Evolutionary conservation across 139 green algal species (phyloP).

Genomic region (Micractinium sp.): DNA sequence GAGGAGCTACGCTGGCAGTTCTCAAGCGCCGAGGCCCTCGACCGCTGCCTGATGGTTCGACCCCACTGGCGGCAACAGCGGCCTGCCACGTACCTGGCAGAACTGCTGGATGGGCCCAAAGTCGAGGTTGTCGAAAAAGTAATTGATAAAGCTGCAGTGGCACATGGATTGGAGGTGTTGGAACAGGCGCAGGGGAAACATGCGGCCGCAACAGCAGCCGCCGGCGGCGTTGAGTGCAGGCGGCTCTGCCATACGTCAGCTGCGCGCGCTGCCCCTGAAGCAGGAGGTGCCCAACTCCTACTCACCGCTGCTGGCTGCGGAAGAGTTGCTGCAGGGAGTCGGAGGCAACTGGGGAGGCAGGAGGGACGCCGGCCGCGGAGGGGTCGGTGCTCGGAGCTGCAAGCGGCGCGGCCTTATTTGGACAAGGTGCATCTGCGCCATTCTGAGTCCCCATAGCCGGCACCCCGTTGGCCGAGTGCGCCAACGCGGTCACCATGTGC

Average conservation of each 20-base stretch:
- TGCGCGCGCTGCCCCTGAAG: neutral
- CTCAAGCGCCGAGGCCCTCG: no score
- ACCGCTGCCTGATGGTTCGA: no score
- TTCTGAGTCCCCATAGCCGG: no score
- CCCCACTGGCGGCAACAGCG: neutral
- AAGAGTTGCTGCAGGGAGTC: slow-evolving; percentile 10
- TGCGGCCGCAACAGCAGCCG: no score
- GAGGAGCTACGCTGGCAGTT: neutral
- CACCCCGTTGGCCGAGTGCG: neutral
- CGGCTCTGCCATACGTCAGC: neutral
- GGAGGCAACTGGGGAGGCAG: neutral
- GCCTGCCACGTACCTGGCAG: slow-evolving; percentile 40
- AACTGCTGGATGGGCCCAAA: slow-evolving; percentile 55
- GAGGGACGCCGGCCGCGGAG: neutral
- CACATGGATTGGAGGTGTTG: neutral
- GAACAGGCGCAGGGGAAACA: neutral
- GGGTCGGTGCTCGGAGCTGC: neutral
- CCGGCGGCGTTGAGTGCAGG: neutral
- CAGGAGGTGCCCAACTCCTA: neutral
- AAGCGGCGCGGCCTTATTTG: neutral
- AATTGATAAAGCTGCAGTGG: slow-evolving; percentile 56
- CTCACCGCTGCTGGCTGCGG: slow-evolving; percentile 26
- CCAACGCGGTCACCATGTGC: neutral
- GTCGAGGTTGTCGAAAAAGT: slow-evolving; percentile 64
- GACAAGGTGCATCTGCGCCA: no score